Evolutionary conservation across 2,329 filamentous ascomycete genomes (phyloP), one percentile per base, ranked within the genome.

Genomic region (Penicillium sp.): DNA sequence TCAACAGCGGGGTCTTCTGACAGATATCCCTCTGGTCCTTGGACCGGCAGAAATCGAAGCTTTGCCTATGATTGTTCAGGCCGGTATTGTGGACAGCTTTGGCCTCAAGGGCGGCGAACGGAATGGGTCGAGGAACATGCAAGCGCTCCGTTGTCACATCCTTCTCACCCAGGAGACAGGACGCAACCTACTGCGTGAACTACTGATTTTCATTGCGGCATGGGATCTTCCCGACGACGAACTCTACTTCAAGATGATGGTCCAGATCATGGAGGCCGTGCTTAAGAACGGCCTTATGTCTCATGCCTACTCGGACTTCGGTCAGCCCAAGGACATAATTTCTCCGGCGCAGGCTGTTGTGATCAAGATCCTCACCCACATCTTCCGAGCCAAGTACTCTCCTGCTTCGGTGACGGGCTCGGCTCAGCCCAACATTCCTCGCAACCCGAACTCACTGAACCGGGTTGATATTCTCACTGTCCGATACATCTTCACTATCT

Each of bases 21-120:
- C 91, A 0, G 91, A 97, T 66, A 88, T 97, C 12, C 91, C 91
- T 28, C 86, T 97, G 57, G 95, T 96, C 33, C 76, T 97, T 28
- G 90, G 94, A 38, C 91, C 91, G 0, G 90, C 89, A 49, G 91
- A 97, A 69, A 96, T 96, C 47, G 91, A 97, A 69, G 90, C 93
- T 6, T 73, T 97, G 46, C 91, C 95, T 48, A 95, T 96, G 90
- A 94, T 96, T 52, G 85, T 97, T 61, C 95, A 96, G 74, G 90
- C 88, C 13, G 94, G 90, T 54, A 94, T 97, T 46, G 82, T 95
- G 21, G 87, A 94, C 52, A 87, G 86, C 52, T 84, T 85, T 56
- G 81, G 83, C 0, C 72, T 81, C 7, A 85, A 83, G 39, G 84
- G 84, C 17, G 86, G 74, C 9, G 75, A 80, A 45, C 73, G 75